Evolutionary conservation across 192 early-diverging fungal genomes (phyloP).

Genomic region (Coemansia furcata): DNA sequence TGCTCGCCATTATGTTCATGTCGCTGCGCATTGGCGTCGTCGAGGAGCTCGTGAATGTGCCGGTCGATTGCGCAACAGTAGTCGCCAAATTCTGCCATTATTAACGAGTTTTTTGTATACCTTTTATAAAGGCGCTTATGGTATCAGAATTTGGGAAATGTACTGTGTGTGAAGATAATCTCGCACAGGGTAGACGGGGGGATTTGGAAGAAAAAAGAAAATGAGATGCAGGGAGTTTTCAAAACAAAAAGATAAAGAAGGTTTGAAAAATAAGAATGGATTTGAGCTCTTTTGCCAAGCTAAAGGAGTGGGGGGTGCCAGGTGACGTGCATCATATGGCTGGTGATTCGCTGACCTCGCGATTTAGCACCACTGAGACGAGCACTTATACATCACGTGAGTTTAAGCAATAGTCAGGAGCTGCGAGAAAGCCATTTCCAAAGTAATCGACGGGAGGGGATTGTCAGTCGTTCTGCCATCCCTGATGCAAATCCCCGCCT

Average conservation of each 20-base stretch:
- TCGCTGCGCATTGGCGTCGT: conserved; percentile 42
- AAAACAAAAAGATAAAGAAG: not conserved
- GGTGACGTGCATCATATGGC: conserved; percentile 1
- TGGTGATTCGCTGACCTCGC: not conserved
- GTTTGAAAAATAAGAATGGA: not conserved
- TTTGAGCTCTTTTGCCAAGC: not conserved
- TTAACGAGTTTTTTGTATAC: not conserved
- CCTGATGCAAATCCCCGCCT: not conserved
- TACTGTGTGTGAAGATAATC: not conserved
- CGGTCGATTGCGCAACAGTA: conserved; percentile 53
- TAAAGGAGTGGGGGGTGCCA: not conserved
- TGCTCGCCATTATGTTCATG: conserved; percentile 15
- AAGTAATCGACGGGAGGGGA: not conserved
- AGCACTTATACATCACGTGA: not conserved
- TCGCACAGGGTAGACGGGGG: not conserved
- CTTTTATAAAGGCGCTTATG: not conserved
- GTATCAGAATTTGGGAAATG: not conserved
- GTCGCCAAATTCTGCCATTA: conserved; percentile 45
- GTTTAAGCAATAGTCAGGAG: not conserved
- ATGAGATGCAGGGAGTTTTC: not conserved
- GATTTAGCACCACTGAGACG: not conserved
- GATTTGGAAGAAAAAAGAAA: not conserved
- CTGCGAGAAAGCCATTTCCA: not conserved
- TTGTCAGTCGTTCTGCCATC: not conserved
- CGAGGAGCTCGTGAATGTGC: conserved; percentile 46